Base-by-base conservation (phyloP, 441 rosid species). In the Viola pubescens region DNA sequence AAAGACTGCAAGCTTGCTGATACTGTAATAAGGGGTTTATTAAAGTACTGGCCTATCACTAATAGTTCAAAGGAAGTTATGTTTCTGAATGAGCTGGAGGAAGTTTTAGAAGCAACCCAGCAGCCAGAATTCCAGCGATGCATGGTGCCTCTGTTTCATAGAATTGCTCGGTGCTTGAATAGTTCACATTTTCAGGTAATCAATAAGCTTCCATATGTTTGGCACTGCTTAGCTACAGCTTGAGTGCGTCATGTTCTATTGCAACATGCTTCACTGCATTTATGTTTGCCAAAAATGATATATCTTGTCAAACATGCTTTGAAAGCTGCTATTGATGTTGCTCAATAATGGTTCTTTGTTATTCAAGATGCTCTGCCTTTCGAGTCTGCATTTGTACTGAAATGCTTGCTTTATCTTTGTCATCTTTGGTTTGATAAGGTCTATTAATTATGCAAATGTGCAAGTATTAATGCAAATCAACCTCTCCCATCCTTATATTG, bases 11-110 rank as follows among this genome's bases (percentile, higher is more conserved):
- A 82, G 81, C 95, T 89, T 51, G 83, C 97, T 6, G 95, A 85
- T 73, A 75, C 79, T 0, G 81, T 89, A 39, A 87, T 85, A 53
- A 79, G 81, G 77, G 95, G 90, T 61, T 62, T 87, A 9, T 74
- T 87, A 53, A 89, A 87, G 80, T 89, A 78, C 65, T 89, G 97
- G 97, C 97, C 92, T 1, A 65, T 85, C 54, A 83, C 92, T 13
- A 89, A 89, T 72, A 86, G 94, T 70, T 77, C 91, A 56, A 89
- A 89, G 82, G 94, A 89, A 73, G 88, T 89, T 60, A 83, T 89
- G 92, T 89, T 85, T 72, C 82, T 89, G 60, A 77, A 78, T 76
- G 97, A 87, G 63, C 66, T 89, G 71, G 97, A 89, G 79, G 97
- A 89, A 68, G 75, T 79, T 43, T 62, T 89, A 52, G 97, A 89